phyloP scores from a whole-genome alignment of 192 early-diverging fungal species.

The Backusella psychrophila region DNA sequence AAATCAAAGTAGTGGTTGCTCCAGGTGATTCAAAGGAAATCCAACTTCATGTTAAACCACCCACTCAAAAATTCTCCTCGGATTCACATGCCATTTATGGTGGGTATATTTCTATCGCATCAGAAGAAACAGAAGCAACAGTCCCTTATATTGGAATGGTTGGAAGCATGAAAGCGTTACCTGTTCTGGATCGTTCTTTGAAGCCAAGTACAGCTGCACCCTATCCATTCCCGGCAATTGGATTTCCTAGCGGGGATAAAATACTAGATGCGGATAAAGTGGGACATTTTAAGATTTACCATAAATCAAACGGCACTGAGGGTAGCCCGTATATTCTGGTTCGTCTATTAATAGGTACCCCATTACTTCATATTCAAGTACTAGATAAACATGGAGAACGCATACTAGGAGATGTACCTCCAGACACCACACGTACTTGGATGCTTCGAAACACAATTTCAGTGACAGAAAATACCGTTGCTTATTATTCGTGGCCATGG shows the following conservation, averaged over 20 bases:
- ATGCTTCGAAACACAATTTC: constrained; percentile 8
- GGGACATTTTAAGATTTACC: neutral
- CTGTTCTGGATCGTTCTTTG: constrained; percentile 29
- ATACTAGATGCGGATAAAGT: neutral
- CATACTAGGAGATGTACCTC: constrained; percentile 23
- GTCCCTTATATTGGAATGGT: constrained; percentile 47
- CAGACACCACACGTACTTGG: constrained; percentile 1
- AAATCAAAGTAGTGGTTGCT: neutral
- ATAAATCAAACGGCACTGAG: neutral
- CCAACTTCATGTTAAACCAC: constrained; percentile 16
- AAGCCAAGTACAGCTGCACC: constrained; percentile 9
- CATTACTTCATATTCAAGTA: constrained; percentile 20
- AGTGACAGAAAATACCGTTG: neutral
- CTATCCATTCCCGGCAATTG: constrained; percentile 27
- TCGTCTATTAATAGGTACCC: constrained; percentile 20
- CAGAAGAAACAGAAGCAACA: constrained; percentile 7
- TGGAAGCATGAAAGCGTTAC: constrained; percentile 38
- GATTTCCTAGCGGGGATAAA: neutral
- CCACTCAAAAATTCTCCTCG: constrained; percentile 17
- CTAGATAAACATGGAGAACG: neutral
- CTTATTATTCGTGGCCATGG: constrained; percentile 24
- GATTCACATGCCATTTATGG: constrained; percentile 35
- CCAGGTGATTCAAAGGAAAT: neutral
- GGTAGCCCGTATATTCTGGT: constrained; percentile 16
- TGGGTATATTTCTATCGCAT: constrained; percentile 32